Conservation (phyloP, 164 flowering plant species). For the grape (Vitis vinifera) region ASM3070453v1 NC_081820.1:26800001-26800500, state of each 20-base stretch:
- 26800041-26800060: background rate
- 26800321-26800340: background rate
- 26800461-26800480: too few relatives aligned
- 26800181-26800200: conserved; percentile 1
- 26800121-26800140: conserved; percentile 18
- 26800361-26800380: background rate
- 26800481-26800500: too few relatives aligned
- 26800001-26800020: conserved; percentile 3
- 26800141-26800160: conserved; percentile 14
- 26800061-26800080: background rate
- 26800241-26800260: conserved; percentile 3
- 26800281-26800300: too few relatives aligned
- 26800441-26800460: too few relatives aligned
- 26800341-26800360: background rate
- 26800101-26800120: background rate
- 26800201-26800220: background rate
- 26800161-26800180: conserved; percentile 18
- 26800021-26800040: conserved; percentile 3
- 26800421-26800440: too few relatives aligned
- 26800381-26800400: too few relatives aligned
- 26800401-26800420: too few relatives aligned
- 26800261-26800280: background rate
- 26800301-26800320: conserved; percentile 1
- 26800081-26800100: background rate
- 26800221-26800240: conserved; percentile 7